These are phyloP conservation scores for Jackrogersella multiformis DNA, from an alignment of 495 filamentous ascomycete genomes.

Conservation along the genomic window DNA sequence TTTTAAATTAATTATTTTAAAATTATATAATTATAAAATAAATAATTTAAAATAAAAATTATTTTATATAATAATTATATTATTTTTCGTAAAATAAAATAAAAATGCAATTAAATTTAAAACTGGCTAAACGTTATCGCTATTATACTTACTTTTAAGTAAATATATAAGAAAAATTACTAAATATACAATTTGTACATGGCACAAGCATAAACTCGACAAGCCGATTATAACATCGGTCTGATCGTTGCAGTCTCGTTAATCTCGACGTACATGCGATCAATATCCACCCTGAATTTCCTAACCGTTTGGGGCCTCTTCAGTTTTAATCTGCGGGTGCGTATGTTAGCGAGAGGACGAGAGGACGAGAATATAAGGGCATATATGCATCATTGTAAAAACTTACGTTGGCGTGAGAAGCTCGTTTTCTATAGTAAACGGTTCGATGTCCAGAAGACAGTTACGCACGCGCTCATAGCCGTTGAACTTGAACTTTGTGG, in stretches of 20 bases:
- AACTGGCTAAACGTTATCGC: not conserved
- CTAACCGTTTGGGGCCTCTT: conserved; percentile 91
- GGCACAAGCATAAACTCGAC: not conserved
- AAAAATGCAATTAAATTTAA: not conserved
- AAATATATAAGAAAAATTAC: not conserved
- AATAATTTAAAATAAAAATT: conserved; percentile 4
- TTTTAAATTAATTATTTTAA: conserved; percentile 13
- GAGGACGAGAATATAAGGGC: no score
- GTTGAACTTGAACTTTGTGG: conserved; percentile 85
- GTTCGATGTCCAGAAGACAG: conserved; percentile 79
- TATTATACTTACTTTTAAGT: conserved; percentile 3
- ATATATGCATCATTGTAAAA: not conserved
- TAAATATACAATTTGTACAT: not conserved
- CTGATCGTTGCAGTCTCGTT: conserved; percentile 46
- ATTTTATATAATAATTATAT: conserved; percentile 1
- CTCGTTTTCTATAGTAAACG: conserved; percentile 94
- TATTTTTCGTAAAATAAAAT: no score
- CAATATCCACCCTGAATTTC: conserved; percentile 76
- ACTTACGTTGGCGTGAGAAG: conserved; percentile 96
- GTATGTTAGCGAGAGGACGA: conserved; percentile 53
- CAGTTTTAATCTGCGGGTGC: conserved; percentile 78
- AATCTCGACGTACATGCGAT: conserved; percentile 81
- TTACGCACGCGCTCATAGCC: conserved; percentile 86
- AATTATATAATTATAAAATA: conserved; percentile 7
- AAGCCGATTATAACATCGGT: conserved; percentile 52